Conservation (phyloP, 352 stramenopile species). For the Phytophthora uliginosa region DNA sequence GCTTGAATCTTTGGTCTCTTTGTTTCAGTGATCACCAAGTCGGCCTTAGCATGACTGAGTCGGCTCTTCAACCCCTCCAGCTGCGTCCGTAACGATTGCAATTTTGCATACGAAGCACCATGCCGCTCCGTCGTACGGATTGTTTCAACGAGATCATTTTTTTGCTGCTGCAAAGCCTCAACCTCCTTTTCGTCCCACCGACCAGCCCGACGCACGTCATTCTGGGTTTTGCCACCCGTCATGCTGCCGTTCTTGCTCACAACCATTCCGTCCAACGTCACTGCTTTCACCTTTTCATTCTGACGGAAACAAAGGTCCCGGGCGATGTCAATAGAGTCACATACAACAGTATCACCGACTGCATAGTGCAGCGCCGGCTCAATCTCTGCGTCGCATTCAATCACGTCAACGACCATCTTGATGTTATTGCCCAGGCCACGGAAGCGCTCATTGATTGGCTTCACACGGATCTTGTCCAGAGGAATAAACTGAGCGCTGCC, state of each 20-base stretch:
- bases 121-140: conserved; percentile 73
- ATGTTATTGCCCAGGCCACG: conserved; percentile 93
- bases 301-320: conserved; percentile 86
- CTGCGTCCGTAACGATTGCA: conserved; percentile 76
- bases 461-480: conserved; percentile 95
- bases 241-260: conserved; percentile 99
- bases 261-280: conserved; percentile 96
- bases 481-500: conserved; percentile 98
- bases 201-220: conserved; percentile 84
- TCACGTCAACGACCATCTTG: conserved; percentile 96
- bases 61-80: conserved; percentile 79
- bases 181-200: conserved; percentile 96
- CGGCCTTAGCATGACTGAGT: conserved; percentile 79
- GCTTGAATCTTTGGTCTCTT: conserved; percentile 78
- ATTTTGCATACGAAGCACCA: conserved; percentile 72
- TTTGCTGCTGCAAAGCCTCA: conserved; percentile 84
- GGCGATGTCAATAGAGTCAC: conserved; percentile 96
- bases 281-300: conserved; percentile 90
- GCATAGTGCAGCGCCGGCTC: conserved; percentile 96
- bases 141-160: conserved; percentile 84
- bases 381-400: conserved; percentile 95
- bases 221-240: conserved; percentile 95
- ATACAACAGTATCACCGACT: conserved; percentile 97
- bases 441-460: conserved; percentile 95
- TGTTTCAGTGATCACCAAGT: conserved; percentile 74